A percentile compares a stretch with the other conserved stretches of the same genome.
These are phyloP conservation scores for Neofusicoccum parvum DNA, from an alignment of 2,329 filamentous ascomycete genomes.

Conservation along the genomic window DNA sequence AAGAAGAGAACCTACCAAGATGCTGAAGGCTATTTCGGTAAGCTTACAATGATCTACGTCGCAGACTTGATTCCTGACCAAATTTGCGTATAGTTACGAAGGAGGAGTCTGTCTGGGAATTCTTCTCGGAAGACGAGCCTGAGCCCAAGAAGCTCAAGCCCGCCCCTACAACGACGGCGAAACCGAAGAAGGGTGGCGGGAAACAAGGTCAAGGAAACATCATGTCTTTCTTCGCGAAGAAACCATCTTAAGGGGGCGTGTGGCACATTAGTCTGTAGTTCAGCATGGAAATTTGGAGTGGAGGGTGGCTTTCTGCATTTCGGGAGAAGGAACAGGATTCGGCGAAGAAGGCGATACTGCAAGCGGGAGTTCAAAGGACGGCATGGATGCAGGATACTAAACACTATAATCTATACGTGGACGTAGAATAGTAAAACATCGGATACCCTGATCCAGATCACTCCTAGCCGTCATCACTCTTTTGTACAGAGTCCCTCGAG, in stretches of 20 bases:
- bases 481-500: no score
- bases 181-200: conserved; percentile 53
- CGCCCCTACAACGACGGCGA: conserved; percentile 46
- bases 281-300: not conserved
- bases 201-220: conserved; percentile 71
- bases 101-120: conserved; percentile 85
- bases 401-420: no score
- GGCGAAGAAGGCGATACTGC: no score
- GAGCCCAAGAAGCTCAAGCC: conserved; percentile 58
- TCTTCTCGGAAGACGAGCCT: conserved; percentile 87
- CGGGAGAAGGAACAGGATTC: no score
- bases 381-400: no score
- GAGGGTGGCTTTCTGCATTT: no score
- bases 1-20: conserved; percentile 87
- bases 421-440: no score
- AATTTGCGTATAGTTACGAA: conserved; percentile 66
- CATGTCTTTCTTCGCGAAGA: conserved; percentile 91
- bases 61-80: conserved; percentile 22
- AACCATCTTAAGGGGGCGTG: not conserved
- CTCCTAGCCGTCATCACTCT: no score
- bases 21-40: conserved; percentile 76
- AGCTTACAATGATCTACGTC: conserved; percentile 55
- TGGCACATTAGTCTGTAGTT: not conserved
- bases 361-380: no score
- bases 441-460: no score